phyloP scores from a whole-genome alignment of 768 basidiomycete genomes.

The Mycena indigotica region DNA sequence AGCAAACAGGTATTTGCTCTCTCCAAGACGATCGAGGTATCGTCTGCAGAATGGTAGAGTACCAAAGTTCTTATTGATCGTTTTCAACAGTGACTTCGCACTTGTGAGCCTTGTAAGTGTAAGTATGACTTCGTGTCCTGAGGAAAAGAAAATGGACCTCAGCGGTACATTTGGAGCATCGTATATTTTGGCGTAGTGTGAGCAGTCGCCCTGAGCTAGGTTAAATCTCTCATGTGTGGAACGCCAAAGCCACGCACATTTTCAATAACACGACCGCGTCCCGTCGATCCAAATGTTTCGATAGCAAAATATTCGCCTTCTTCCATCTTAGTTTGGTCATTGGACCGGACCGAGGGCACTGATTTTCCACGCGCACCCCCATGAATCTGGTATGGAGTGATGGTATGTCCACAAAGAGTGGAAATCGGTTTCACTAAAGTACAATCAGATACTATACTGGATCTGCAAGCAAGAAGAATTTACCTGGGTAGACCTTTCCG shows the following conservation, averaged over 20 bases:
- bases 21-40: conserved; percentile 90
- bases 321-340: conserved; percentile 96
- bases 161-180: conserved; percentile 75
- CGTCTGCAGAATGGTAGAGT: conserved; percentile 94
- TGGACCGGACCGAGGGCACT: conserved; percentile 84
- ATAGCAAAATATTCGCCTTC: conserved; percentile 99
- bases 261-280: conserved; percentile 85
- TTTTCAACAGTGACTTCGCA: conserved; percentile 82
- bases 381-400: conserved; percentile 88
- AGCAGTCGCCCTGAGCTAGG: conserved; percentile 75
- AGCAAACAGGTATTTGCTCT: conserved; percentile 90
- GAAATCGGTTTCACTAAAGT: conserved; percentile 86
- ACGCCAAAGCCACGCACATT: conserved; percentile 63
- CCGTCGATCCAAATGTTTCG: conserved; percentile 98
- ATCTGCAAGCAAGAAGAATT: conserved; percentile 14
- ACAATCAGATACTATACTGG: background rate
- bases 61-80: conserved; percentile 91
- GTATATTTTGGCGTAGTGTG: conserved; percentile 82
- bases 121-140: conserved; percentile 1
- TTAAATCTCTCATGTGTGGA: too few relatives aligned
- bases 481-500: conserved; percentile 81
- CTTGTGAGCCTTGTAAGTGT: conserved; percentile 62
- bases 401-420: conserved; percentile 94
- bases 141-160: conserved; percentile 49
- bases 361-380: conserved; percentile 72